Conservation (phyloP, 148 eudicot genomes). For the Rhododendron molle region DNA sequence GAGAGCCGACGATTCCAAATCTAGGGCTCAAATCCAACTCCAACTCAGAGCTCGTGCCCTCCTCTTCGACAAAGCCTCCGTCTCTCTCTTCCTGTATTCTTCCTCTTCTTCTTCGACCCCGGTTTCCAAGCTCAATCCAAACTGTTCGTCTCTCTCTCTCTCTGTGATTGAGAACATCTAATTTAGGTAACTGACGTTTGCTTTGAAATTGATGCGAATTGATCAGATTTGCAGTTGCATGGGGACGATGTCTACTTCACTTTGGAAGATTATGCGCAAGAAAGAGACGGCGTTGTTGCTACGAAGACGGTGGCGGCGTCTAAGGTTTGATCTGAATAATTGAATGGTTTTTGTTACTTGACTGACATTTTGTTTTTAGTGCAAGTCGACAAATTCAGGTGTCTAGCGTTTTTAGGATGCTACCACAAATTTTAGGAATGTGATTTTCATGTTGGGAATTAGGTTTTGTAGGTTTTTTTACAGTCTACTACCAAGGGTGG, state of each 20-base stretch:
- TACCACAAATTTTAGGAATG: neutral
- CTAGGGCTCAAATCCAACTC: slow-evolving; percentile 60
- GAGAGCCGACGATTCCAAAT: slow-evolving; percentile 36
- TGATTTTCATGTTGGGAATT: neutral
- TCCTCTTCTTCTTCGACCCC: slow-evolving; percentile 9
- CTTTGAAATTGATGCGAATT: neutral
- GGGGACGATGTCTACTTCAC: slow-evolving; percentile 96
- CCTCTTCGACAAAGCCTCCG: slow-evolving; percentile 79
- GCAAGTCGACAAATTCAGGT: neutral
- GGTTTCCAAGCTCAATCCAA: slow-evolving; percentile 53
- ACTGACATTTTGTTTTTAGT: neutral
- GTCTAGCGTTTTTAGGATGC: neutral
- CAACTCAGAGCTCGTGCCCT: slow-evolving; percentile 92
- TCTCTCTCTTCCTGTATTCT: slow-evolving; percentile 38
- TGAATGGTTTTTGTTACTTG: neutral
- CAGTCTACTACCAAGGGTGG: neutral
- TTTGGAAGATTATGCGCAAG: slow-evolving; percentile 48
- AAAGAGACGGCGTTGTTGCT: slow-evolving; percentile 25
- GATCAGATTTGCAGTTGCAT: slow-evolving; percentile 84
- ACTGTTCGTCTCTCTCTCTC: slow-evolving; percentile 30
- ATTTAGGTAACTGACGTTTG: neutral
- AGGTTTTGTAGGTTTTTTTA: neutral
- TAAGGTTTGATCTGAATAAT: slow-evolving; percentile 39
- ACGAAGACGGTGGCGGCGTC: slow-evolving; percentile 23
- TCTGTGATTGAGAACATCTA: neutral